These are phyloP conservation scores for Falciphora oryzae DNA, from an alignment of 2,329 filamentous ascomycete genomes.

Conservation along the genomic window DNA sequence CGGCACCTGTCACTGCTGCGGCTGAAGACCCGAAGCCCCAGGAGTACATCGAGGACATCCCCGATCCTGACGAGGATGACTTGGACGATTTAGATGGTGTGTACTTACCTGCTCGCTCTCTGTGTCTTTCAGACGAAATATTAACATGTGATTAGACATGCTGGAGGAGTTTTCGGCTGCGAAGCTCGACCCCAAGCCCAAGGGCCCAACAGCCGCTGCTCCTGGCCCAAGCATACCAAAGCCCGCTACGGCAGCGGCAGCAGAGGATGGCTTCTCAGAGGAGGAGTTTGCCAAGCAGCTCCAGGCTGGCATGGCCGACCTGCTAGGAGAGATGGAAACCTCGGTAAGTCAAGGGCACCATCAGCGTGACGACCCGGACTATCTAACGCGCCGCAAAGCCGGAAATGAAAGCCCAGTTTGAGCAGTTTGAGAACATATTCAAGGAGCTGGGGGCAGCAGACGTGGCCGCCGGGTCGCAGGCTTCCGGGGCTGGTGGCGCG, in stretches of 20 bases:
- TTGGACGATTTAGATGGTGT: constrained; percentile 85
- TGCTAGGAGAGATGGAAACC: constrained; percentile 66
- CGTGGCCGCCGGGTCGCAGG: constrained; percentile 25
- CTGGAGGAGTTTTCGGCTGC: constrained; percentile 81
- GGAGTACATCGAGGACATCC: constrained; percentile 49
- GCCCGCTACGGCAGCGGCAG: constrained; percentile 17
- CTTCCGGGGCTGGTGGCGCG: constrained; percentile 19
- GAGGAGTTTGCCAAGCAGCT: constrained; percentile 79
- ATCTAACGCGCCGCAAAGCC: constrained; percentile 32
- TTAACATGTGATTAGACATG: constrained; percentile 55
- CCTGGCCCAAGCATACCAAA: constrained; percentile 30
- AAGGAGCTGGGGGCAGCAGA: constrained; percentile 60
- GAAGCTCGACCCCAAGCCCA: constrained; percentile 40
- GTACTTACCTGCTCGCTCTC: constrained; percentile 15
- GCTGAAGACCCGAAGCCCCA: constrained; percentile 21
- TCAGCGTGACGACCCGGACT: not conserved
- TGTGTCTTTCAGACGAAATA: constrained; percentile 3
- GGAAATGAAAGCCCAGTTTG: constrained; percentile 74
- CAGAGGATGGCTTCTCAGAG: constrained; percentile 49
- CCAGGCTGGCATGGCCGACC: constrained; percentile 82
- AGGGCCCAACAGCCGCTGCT: not conserved
- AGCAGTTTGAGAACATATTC: constrained; percentile 75
- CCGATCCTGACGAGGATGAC: constrained; percentile 90
- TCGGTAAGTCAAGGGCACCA: constrained; percentile 38
- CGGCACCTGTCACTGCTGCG: constrained; percentile 11